phyloP scores from a whole-genome alignment of 2,329 filamentous ascomycete species.

The Hirsutella rhossiliensis region DNA sequence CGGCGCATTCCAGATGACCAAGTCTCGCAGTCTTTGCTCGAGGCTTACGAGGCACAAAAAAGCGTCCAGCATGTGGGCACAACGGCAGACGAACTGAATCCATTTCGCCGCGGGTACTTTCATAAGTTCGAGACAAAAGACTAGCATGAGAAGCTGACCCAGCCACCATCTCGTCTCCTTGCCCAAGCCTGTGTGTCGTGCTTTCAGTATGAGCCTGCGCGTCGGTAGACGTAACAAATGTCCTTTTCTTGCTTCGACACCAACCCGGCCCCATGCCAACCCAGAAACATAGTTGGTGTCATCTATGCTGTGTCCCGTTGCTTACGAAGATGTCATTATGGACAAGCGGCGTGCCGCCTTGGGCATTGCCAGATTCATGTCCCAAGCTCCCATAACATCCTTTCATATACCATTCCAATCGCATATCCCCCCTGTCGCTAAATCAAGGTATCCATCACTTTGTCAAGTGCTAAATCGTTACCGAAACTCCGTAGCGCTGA shows the following conservation, averaged over 20 bases:
- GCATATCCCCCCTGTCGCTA: constrained; percentile 1
- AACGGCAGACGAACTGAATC: constrained; percentile 47
- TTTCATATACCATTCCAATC: not conserved
- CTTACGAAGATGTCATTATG: not conserved
- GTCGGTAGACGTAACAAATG: not conserved
- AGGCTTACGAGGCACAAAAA: constrained; percentile 18
- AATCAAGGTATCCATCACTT: constrained; percentile 3
- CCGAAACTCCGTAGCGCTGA: constrained; percentile 73
- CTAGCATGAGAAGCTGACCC: not conserved
- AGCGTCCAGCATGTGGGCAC: constrained; percentile 24
- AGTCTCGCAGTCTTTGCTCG: constrained; percentile 33
- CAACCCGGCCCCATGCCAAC: too few relatives aligned
- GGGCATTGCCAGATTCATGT: not conserved
- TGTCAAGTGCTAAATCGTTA: constrained; percentile 9
- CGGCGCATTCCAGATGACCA: constrained; percentile 51
- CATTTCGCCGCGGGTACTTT: constrained; percentile 48
- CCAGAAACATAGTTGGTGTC: too few relatives aligned
- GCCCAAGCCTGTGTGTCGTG: not conserved
- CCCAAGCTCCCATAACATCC: not conserved
- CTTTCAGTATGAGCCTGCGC: not conserved
- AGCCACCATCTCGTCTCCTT: not conserved
- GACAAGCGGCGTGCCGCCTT: not conserved
- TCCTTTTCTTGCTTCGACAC: not conserved
- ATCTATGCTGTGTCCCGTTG: not conserved
- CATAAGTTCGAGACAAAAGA: constrained; percentile 32